Evolutionary conservation across 306 rosid genomes (phyloP), one percentile per base, ranked within the genome.

Genomic region (Senna tora): DNA sequence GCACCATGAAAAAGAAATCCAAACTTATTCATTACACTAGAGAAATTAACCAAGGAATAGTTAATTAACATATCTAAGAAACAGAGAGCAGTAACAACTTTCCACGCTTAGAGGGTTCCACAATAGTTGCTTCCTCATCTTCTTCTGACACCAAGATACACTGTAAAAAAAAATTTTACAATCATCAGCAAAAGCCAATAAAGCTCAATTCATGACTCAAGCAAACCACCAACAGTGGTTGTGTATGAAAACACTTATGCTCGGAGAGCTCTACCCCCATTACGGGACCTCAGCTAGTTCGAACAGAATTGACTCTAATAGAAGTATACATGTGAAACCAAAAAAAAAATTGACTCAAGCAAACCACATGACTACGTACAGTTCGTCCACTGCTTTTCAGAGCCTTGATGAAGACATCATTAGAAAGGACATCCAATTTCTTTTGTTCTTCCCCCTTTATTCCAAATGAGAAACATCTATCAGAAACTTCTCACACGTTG

Each of bases 371-470:
- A 62, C 53, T 66, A 78, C 96, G 83, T 71, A 94, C 99, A 4
- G 99, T 94, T 80, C 97, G 82, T 65, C 99, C 96, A 75, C 99
- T 94, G 87, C 99, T 94, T 42, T 55, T 65, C 75, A 94, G 76
- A 80, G 99, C 99, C 89, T 94, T 94, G 34, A 88, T 79, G 77
- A 94, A 94, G 49, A 94, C 99, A 58, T 94, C 90, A 84, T 94
- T 91, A 75, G 99, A 91, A 65, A 94, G 96, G 56, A 94, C 96
- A 85, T 94, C 97, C 74, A 94, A 85, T 71, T 94, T 94, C 91
- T 94, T 94, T 80, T 94, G 99, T 60, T 94, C 99, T 84, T 91
- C 99, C 20, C 99, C 99, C 98, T 94, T 62, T 22, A 79, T 16
- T 68, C 83, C 75, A 71, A 71, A 67, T 38, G 59, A 25, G 9